Conservation (phyloP, 495 filamentous ascomycete genomes). For the Neurospora sp. region DNA sequence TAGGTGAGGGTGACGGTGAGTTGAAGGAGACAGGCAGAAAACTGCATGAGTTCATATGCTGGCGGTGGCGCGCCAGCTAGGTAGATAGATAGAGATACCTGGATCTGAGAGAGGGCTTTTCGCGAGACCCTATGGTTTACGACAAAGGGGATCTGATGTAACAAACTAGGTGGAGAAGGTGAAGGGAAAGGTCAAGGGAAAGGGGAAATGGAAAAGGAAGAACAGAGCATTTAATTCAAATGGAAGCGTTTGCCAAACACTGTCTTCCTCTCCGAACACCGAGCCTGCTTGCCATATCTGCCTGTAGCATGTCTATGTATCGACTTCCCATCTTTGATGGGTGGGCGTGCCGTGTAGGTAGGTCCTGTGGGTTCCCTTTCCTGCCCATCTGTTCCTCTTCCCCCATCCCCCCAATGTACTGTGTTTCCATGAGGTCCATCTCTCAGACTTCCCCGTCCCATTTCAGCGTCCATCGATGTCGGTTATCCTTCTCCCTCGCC, state of each 20-base stretch:
- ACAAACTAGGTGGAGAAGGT: neutral
- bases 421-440: neutral
- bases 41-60: neutral
- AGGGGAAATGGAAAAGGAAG: neutral
- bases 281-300: neutral
- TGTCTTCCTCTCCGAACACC: neutral
- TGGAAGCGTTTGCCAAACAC: neutral
- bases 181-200: neutral
- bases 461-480: neutral
- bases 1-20: neutral
- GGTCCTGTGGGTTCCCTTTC: neutral
- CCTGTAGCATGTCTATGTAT: neutral
- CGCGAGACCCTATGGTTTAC: neutral
- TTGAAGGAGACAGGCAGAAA: neutral
- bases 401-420: neutral
- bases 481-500: neutral
- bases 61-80: neutral
- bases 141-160: neutral
- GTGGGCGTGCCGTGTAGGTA: neutral
- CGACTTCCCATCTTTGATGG: neutral
- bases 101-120: neutral
- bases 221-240: neutral
- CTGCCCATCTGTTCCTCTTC: neutral
- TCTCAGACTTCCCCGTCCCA: neutral
- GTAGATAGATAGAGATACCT: neutral